phyloP scores from a whole-genome alignment of 352 stramenopile species.

The Pythium aristosporum region DNA sequence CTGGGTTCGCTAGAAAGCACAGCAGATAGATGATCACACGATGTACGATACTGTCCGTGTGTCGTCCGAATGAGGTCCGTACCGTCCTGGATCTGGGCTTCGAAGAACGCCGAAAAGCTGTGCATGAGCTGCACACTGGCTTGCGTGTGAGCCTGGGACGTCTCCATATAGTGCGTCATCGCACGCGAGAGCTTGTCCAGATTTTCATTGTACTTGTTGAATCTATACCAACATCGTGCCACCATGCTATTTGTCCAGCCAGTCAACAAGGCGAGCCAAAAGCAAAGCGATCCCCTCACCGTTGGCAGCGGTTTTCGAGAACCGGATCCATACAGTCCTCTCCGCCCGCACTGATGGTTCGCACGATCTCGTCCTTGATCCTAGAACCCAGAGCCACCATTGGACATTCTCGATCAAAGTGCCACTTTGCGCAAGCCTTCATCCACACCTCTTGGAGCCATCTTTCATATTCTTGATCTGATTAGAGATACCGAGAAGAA shows the following conservation, averaged over 20 bases:
- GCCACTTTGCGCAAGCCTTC: not conserved
- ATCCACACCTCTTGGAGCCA: conserved; percentile 53
- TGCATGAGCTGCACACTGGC: conserved; percentile 35
- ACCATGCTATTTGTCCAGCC: not conserved
- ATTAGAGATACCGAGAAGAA: not conserved
- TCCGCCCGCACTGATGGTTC: conserved; percentile 40
- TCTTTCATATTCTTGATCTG: conserved; percentile 76
- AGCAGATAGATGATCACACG: not conserved
- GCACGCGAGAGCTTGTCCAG: conserved; percentile 31
- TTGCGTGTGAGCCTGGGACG: conserved; percentile 29
- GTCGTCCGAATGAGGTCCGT: not conserved
- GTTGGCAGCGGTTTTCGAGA: conserved; percentile 61
- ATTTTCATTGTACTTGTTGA: conserved; percentile 40
- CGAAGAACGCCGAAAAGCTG: conserved; percentile 35
- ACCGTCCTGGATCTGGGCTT: conserved; percentile 36
- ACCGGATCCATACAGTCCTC: conserved; percentile 66
- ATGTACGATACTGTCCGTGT: not conserved
- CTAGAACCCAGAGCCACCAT: conserved; percentile 18
- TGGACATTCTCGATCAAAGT: not conserved
- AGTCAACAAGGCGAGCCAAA: no score
- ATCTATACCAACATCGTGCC: conserved; percentile 14
- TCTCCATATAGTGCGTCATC: conserved; percentile 36
- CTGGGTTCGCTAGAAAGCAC: conserved; percentile 10
- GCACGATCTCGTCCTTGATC: conserved; percentile 72
- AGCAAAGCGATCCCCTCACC: conserved; percentile 33